Evolutionary conservation across 1,139 yeast species (phyloP).

Genomic region (Arxiozyma heterogenica): DNA sequence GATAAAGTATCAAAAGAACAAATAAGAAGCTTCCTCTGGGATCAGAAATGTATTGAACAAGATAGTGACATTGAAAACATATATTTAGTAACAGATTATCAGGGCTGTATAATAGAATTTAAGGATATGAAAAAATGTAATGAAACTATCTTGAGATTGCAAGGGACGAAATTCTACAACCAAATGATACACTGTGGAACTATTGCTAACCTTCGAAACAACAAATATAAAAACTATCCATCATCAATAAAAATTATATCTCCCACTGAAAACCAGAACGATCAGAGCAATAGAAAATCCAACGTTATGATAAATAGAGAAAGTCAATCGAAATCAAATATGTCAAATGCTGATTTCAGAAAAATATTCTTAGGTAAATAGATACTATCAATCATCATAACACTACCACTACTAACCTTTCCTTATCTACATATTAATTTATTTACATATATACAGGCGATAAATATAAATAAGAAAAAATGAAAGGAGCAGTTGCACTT

Average conservation of each 20-base stretch:
- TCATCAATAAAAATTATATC: neutral
- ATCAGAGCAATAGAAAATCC: too few relatives aligned
- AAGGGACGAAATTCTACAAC: slow-evolving; percentile 36
- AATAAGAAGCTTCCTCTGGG: slow-evolving; percentile 31
- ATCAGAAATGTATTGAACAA: slow-evolving; percentile 34
- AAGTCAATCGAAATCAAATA: slow-evolving; percentile 7
- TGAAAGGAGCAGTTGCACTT: neutral
- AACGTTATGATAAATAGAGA: neutral
- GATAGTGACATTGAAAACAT: slow-evolving; percentile 24
- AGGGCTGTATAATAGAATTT: slow-evolving; percentile 49
- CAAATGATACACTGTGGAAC: slow-evolving; percentile 34
- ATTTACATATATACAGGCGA: neutral
- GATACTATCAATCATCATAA: neutral
- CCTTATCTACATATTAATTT: too few relatives aligned
- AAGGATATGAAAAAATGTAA: slow-evolving; percentile 44
- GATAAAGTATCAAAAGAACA: slow-evolving; percentile 41
- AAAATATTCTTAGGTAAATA: slow-evolving; percentile 29
- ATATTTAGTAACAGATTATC: slow-evolving; percentile 40
- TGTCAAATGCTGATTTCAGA: slow-evolving; percentile 36
- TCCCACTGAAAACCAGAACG: neutral
- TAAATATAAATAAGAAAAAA: too few relatives aligned
- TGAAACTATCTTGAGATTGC: slow-evolving; percentile 43
- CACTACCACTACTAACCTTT: neutral
- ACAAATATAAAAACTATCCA: neutral
- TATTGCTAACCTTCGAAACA: slow-evolving; percentile 30